Percentiles rank a stretch among this genome's conserved stretches.
phyloP scores from a whole-genome alignment of 805 yeast genomes.

The Teunomyces lycoperdinae region DNA sequence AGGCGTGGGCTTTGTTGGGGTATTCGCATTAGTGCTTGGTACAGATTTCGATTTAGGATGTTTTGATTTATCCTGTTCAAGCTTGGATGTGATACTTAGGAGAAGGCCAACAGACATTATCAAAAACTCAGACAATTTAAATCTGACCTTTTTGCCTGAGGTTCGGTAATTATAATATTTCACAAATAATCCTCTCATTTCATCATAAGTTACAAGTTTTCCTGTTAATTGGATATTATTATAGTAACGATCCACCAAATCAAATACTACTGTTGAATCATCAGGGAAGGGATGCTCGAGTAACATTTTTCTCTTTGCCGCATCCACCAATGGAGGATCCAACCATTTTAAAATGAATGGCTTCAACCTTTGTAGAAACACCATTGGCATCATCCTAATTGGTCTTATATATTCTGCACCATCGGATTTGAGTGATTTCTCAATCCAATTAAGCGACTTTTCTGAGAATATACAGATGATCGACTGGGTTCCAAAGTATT shows the following conservation, averaged over 20 bases:
- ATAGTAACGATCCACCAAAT: constrained; percentile 25
- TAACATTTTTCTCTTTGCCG: constrained; percentile 14
- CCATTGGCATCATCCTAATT: constrained; percentile 26
- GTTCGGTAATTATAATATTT: constrained; percentile 18
- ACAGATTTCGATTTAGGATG: background rate
- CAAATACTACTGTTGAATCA: constrained; percentile 20
- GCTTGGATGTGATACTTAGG: constrained; percentile 14
- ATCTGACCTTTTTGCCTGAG: constrained; percentile 8
- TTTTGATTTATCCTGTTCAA: background rate
- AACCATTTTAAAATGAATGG: constrained; percentile 24
- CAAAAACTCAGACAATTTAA: constrained; percentile 31
- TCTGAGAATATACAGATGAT: constrained; percentile 33
- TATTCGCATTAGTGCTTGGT: background rate
- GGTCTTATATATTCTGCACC: constrained; percentile 18
- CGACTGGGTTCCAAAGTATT: constrained; percentile 37
- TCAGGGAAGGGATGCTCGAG: constrained; percentile 23
- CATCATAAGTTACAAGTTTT: constrained; percentile 15
- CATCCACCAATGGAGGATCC: constrained; percentile 27
- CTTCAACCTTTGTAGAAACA: constrained; percentile 17
- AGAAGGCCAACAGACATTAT: constrained; percentile 30
- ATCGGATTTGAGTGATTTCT: constrained; percentile 21
- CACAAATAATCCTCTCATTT: constrained; percentile 21
- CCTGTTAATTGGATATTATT: constrained; percentile 18
- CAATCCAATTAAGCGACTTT: constrained; percentile 33
- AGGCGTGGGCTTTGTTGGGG: background rate